Evolutionary conservation across 108 stramenopile genomes (phyloP).

Genomic region (Discostella pseudostelligera): DNA sequence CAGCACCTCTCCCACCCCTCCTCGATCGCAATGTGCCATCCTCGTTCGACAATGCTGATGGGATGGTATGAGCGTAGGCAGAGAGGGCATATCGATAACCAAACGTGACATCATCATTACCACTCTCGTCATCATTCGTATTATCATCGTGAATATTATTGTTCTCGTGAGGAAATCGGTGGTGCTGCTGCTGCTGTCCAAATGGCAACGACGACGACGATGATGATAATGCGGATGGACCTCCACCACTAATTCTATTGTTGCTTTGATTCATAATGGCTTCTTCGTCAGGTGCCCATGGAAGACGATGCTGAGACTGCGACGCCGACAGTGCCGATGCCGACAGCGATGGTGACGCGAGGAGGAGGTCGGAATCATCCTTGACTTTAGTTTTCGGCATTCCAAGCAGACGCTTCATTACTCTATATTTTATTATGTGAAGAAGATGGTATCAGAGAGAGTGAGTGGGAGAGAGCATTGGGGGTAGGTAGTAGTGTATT

Average conservation of each 20-base stretch:
- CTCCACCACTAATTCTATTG: no score
- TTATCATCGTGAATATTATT: background rate
- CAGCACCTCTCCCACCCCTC: background rate
- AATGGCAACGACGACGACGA: background rate
- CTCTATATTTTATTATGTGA: background rate
- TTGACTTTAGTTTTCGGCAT: slow-evolving; percentile 26
- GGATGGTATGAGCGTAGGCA: slow-evolving; percentile 37
- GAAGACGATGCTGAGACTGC: no score
- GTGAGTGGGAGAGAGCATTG: no score
- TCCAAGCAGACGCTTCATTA: slow-evolving; percentile 25
- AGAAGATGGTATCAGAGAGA: no score
- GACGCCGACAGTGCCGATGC: background rate
- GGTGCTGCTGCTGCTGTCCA: slow-evolving; percentile 9
- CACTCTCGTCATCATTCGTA: background rate
- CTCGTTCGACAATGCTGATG: slow-evolving; percentile 27
- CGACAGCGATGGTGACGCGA: background rate
- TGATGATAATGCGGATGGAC: no score
- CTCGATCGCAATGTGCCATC: slow-evolving; percentile 19
- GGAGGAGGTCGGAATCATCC: slow-evolving; percentile 14
- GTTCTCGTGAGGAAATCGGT: background rate
- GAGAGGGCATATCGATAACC: slow-evolving; percentile 43
- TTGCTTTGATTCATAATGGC: no score
- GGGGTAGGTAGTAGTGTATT: no score
- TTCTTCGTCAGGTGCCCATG: no score
- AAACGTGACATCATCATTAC: background rate